Percentiles rank a stretch among this genome's conserved stretches.
Evolutionary conservation across 345 rosid species (phyloP).

Genomic region (Erodium maritimum): DNA sequence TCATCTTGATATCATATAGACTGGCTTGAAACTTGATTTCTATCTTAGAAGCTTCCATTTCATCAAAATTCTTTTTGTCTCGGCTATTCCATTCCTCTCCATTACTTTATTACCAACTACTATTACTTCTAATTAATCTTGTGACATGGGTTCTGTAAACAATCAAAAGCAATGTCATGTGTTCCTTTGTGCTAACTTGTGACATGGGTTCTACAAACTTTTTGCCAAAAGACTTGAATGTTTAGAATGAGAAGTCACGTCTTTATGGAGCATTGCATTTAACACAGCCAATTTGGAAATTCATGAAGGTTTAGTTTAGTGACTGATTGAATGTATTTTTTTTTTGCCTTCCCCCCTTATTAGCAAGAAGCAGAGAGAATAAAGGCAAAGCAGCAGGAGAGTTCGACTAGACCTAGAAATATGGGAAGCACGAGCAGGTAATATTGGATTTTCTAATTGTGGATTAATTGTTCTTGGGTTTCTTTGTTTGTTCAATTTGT

Average conservation of each 20-base stretch:
- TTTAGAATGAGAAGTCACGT: not conserved
- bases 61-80: not conserved
- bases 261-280: not conserved
- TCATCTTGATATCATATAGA: not conserved
- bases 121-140: too few species aligned
- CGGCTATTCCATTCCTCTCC: not conserved
- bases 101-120: too few species aligned
- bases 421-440: slow-evolving; percentile 38
- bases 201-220: not conserved
- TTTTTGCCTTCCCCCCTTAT: slow-evolving; percentile 13
- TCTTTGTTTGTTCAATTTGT: not conserved
- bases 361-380: slow-evolving; percentile 63
- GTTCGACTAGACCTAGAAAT: slow-evolving; percentile 20
- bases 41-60: not conserved
- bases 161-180: too few species aligned
- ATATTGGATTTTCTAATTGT: slow-evolving; percentile 3
- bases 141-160: not conserved
- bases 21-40: not conserved
- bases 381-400: slow-evolving; percentile 34
- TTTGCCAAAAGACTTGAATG: not conserved
- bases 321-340: slow-evolving; percentile 4
- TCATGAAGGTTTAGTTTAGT: slow-evolving; percentile 5
- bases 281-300: not conserved
- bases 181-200: too few species aligned
- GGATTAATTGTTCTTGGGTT: not conserved